Conservation (phyloP, 2,329 filamentous ascomycete species). For the Neurospora sp. region DNA sequence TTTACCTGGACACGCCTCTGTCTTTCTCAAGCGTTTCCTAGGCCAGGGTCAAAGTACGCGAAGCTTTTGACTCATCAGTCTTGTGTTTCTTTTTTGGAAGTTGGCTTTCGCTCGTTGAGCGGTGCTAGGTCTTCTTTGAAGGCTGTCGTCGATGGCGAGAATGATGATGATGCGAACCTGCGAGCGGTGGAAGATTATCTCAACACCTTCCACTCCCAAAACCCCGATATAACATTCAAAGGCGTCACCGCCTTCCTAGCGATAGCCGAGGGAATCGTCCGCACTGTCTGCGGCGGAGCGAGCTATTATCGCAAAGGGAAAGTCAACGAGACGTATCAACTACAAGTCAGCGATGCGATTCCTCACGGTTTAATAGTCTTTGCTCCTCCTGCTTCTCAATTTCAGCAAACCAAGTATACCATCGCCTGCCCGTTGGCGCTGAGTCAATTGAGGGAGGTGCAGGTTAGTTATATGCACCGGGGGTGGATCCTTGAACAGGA, state of each 20-base stretch:
- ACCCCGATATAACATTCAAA: background rate
- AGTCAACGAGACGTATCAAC: background rate
- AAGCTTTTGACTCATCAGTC: background rate
- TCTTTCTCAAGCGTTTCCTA: background rate
- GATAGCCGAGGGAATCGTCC: background rate
- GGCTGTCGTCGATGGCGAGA: background rate
- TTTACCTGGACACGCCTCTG: background rate
- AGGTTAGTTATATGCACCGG: background rate
- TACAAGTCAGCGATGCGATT: background rate
- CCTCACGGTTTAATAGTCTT: background rate
- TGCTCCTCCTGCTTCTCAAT: background rate
- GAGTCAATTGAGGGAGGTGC: background rate
- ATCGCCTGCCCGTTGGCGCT: background rate
- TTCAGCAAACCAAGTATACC: background rate
- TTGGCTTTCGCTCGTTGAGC: background rate
- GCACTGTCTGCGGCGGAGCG: background rate
- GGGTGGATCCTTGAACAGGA: background rate
- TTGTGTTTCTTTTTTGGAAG: background rate
- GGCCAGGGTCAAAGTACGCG: background rate
- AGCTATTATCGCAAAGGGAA: background rate
- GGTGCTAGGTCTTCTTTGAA: background rate
- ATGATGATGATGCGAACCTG: background rate
- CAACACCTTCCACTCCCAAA: background rate
- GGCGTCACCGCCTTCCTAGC: background rate
- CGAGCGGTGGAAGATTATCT: background rate